A percentile compares a stretch with the other conserved stretches of the same genome.
Evolutionary conservation across 306 rosid species (phyloP).

Genomic region (Biancaea sappan): DNA sequence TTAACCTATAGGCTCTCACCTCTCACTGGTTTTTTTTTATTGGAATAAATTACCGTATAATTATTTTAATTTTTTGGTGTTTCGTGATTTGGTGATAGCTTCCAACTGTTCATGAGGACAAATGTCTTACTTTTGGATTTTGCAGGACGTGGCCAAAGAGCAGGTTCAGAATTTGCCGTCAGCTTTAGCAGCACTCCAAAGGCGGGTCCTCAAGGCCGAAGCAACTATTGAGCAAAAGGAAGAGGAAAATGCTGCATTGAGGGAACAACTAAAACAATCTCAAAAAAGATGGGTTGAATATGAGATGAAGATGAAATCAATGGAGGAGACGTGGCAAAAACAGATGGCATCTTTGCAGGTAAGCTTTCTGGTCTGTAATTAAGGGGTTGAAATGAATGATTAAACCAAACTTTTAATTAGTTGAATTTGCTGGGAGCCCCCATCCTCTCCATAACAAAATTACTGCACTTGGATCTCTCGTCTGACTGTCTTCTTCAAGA

Average conservation of each 20-base stretch:
- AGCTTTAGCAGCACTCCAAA: slow-evolving; percentile 66
- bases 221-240: slow-evolving; percentile 72
- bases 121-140: slow-evolving; percentile 17
- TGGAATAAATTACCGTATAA: too few species aligned
- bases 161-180: slow-evolving; percentile 53
- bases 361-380: slow-evolving; percentile 48
- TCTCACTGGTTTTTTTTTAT: too few species aligned
- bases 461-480: not conserved
- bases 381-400: not conserved
- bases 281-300: slow-evolving; percentile 84
- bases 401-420: not conserved
- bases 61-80: too few species aligned
- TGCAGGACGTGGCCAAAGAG: slow-evolving; percentile 55
- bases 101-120: slow-evolving; percentile 5
- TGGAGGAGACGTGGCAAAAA: slow-evolving; percentile 95
- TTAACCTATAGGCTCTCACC: too few species aligned
- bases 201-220: slow-evolving; percentile 66
- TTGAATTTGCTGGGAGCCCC: slow-evolving; percentile 5
- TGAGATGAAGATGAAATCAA: slow-evolving; percentile 84
- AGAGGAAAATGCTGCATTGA: slow-evolving; percentile 76
- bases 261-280: slow-evolving; percentile 70
- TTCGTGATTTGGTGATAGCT: slow-evolving; percentile 7
- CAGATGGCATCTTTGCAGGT: slow-evolving; percentile 97
- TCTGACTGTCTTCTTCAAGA: slow-evolving; percentile 26
- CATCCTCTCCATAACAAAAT: not conserved